Evolutionary conservation across 768 basidiomycete genomes (phyloP), one percentile per base, ranked within the genome.

Genomic region (Agrocybe chaxingu): DNA sequence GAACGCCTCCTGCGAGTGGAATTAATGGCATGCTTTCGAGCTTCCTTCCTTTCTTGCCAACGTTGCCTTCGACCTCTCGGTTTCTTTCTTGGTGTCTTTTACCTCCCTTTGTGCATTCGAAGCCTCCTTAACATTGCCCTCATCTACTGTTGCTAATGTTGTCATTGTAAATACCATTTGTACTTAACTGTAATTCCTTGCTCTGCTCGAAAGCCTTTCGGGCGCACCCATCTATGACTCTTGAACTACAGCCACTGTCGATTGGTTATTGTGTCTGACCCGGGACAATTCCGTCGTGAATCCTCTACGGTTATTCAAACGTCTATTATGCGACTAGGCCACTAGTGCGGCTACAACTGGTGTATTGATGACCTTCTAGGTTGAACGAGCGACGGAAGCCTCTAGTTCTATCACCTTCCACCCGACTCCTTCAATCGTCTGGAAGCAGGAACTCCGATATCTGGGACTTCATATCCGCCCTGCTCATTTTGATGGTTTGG

Each of bases 381-480:
- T 16, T 16, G 10, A 18, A 18, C n/a, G 19, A 13, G 18, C 3
- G 11, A 3, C 4, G 40, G 13, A 42, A 16, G 16, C 16, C 32
- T 42, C 4, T 24, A 19, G 39, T 34, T 5, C 3, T 24, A 24
- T 24, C 24, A 24, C 1, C 24, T 24, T 5, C 24, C 5, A 24
- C 24, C 24, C 24, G 24, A 5, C 24, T 5, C 24, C 5, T 24
- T 24, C 47, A 55, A 30, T 61, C 53, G 30, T 62, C 59, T n/a
- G 54, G 48, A 36, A 62, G 38, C 10, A 62, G 56, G 29, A 57
- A 60, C 31, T 59, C 62, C 11, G 50, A 49, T 3, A 80, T 69
- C 33, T 64, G 52, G 16, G 60, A 57, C 57, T 68, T 70, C 68
- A 76, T 75, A 42, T 70, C 69, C 9, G 53, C 49, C 47, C 62